These are phyloP conservation scores for Myxozyma mucilagina DNA, from an alignment of 805 yeast species.

Conservation along the genomic window DNA sequence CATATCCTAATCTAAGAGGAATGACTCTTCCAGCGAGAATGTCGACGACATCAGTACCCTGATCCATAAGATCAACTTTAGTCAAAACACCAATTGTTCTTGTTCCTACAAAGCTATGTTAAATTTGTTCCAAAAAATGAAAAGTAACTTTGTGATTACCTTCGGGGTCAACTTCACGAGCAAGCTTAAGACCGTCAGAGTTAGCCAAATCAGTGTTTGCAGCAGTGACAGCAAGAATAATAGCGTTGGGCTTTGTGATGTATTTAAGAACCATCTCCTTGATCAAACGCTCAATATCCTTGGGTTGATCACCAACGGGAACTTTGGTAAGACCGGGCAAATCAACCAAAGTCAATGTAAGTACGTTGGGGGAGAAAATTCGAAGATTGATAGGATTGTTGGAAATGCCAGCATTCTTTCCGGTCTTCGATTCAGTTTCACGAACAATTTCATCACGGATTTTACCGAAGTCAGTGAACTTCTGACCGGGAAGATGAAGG, in stretches of 20 bases:
- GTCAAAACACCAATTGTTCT: conserved; percentile 97
- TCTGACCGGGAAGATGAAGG: conserved; percentile 84
- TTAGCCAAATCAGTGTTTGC: conserved; percentile 97
- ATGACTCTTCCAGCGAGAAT: conserved; percentile 93
- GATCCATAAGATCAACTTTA: conserved; percentile 95
- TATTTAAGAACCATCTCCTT: conserved; percentile 90
- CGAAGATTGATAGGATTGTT: conserved; percentile 90
- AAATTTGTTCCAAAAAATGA: not conserved
- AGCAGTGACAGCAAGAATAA: conserved; percentile 89
- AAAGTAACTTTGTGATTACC: conserved; percentile 46
- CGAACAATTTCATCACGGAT: conserved; percentile 87
- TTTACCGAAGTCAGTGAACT: conserved; percentile 82
- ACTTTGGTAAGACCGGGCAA: conserved; percentile 97
- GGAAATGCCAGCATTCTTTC: conserved; percentile 77
- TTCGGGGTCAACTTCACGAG: conserved; percentile 97
- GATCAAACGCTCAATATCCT: conserved; percentile 92
- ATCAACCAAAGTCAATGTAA: conserved; percentile 92
- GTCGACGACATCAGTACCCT: conserved; percentile 95
- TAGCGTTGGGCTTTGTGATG: conserved; percentile 93
- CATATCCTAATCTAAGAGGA: conserved; percentile 92
- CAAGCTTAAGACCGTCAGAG: conserved; percentile 92
- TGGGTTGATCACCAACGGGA: conserved; percentile 98
- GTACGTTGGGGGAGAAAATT: conserved; percentile 89
- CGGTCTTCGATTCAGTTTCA: conserved; percentile 83
- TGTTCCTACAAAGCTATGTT: conserved; percentile 19